These are phyloP conservation scores for Hymenochaete sp. DNA, from an alignment of 1,284 basidiomycete species.

Conservation along the genomic window DNA sequence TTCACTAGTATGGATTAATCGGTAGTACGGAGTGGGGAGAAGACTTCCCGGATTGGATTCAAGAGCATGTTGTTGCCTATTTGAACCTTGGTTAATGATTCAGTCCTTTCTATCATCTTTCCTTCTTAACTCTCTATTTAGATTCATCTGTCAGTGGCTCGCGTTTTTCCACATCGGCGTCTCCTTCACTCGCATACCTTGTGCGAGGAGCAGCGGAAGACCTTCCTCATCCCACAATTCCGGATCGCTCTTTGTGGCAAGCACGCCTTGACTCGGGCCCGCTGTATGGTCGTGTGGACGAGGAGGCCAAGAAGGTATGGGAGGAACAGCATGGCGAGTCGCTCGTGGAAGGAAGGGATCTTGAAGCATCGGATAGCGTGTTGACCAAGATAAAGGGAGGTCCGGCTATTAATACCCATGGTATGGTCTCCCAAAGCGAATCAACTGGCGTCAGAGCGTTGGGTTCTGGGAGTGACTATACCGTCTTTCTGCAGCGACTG, in stretches of 20 bases:
- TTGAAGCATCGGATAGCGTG: not conserved
- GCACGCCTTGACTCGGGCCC: conserved; percentile 50
- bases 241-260: conserved; percentile 55
- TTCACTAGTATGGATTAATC: conserved; percentile 61
- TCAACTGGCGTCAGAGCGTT: conserved; percentile 31
- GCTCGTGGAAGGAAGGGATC: conserved; percentile 22
- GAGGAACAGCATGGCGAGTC: conserved; percentile 22
- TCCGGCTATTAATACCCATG: conserved; percentile 22
- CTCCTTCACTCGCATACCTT: conserved; percentile 74
- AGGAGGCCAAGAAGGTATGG: conserved; percentile 26
- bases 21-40: conserved; percentile 88
- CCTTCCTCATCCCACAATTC: conserved; percentile 51
- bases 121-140: conserved; percentile 7
- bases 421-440: conserved; percentile 4
- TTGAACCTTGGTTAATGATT: conserved; percentile 58
- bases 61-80: conserved; percentile 75
- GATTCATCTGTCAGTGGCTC: conserved; percentile 59
- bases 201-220: conserved; percentile 60
- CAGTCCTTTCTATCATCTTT: no score
- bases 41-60: conserved; percentile 79
- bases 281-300: conserved; percentile 29
- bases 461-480: conserved; percentile 66
- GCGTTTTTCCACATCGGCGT: conserved; percentile 43
- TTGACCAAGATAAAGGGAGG: conserved; percentile 22
- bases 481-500: conserved; percentile 66